Evolutionary conservation across 2,329 filamentous ascomycete species (phyloP), one percentile per base, ranked within the genome.

Genomic region (Dactylellina sp.): DNA sequence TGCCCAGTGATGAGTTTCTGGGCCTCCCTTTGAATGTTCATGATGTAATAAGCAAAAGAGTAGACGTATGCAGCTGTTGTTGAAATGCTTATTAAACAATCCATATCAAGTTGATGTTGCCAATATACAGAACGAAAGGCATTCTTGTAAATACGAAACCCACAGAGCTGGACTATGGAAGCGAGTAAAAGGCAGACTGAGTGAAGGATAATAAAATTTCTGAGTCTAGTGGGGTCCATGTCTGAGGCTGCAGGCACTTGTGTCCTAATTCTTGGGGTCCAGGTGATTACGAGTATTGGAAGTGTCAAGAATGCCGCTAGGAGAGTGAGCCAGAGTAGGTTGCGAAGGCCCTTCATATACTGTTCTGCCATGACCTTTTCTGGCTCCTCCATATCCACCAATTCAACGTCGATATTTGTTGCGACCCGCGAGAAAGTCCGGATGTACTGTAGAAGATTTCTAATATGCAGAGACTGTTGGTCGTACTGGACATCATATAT

Each of bases 1-100:
- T 79, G 77, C 0, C 80, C 82, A 0, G 78, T 71, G 0, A 82
- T 80, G 1, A 84, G 76, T n/a, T 74, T 74, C 35, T 20, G 2
- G 1, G 25, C n/a, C 20, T 74, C 70, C 2, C 61, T 61, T 4
- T 25, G 11, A 12, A 62, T 47, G 22, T 74, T 74, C 46, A 82
- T 85, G 0, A 79, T 83, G 71, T 85, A 88, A 0, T 86, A 84
- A 0, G 87, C 82, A 2, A 87, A 81, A 0, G 86, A 91, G 79
- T 87, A 91, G 2, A 87, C 77, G 76, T 89, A 91, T 0, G 89
- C 89, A 0, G 86, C 84, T n/a, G 83, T 88, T 0, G 87, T 91
- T 79, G 88, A 90, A 24, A 91, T 75, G 0, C 89, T 86, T 47
- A 91, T 85, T 9, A 91, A 81, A 2, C 90, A 80, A 75, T 91